Conservation (phyloP, 345 rosid species). For the Gossypium mustelinum region DNA sequence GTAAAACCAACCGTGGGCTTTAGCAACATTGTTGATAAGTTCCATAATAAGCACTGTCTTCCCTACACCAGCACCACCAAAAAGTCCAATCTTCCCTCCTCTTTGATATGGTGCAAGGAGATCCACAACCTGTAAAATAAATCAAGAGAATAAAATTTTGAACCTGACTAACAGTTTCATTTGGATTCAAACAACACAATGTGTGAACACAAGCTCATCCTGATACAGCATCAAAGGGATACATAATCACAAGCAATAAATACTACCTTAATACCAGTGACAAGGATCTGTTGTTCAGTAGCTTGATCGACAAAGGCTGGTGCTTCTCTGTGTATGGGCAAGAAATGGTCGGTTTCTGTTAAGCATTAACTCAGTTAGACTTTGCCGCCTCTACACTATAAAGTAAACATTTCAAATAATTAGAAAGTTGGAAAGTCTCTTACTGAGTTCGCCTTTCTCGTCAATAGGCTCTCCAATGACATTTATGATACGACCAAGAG, state of each 20-base stretch:
- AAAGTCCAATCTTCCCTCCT: conserved; percentile 98
- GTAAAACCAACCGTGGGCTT: conserved; percentile 73
- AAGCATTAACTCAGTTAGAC: not conserved
- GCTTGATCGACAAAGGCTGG: conserved; percentile 93
- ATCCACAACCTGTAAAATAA: conserved; percentile 71
- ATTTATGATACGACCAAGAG: conserved; percentile 96
- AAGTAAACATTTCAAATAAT: not conserved
- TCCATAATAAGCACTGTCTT: conserved; percentile 99
- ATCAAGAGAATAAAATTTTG: not conserved
- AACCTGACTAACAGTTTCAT: not conserved
- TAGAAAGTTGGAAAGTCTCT: conserved; percentile 23
- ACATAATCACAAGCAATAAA: not conserved
- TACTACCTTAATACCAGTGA: conserved; percentile 89
- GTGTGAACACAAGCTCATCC: not conserved
- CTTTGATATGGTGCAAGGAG: conserved; percentile 98
- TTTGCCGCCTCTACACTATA: not conserved
- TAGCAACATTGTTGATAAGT: conserved; percentile 94
- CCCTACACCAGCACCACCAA: conserved; percentile 99
- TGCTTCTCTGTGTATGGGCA: conserved; percentile 97
- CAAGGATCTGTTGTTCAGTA: conserved; percentile 89
- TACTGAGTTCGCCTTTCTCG: conserved; percentile 81
- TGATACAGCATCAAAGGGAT: not conserved
- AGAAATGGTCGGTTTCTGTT: conserved; percentile 79
- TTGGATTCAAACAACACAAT: not conserved
- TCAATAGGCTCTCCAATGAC: conserved; percentile 98